phyloP scores from a whole-genome alignment of 148 eudicot genomes.

The Salicornia ramosissima region DNA sequence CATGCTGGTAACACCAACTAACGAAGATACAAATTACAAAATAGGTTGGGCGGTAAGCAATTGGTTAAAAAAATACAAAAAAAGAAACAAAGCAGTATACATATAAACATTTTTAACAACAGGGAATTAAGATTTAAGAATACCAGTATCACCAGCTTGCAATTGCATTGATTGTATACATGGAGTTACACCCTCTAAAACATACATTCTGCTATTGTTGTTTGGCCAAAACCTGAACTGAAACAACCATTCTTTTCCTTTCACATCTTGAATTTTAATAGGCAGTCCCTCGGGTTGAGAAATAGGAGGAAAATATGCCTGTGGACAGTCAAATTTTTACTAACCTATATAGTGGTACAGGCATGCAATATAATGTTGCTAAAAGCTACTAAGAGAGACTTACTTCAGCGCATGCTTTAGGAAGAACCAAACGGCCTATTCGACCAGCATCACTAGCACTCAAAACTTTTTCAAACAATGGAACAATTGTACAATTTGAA shows the following conservation, averaged over 20 bases:
- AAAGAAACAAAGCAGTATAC: not conserved
- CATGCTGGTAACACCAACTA: conserved; percentile 3
- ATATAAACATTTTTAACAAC: not conserved
- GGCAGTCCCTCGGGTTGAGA: conserved; percentile 98
- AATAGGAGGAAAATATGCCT: conserved; percentile 98
- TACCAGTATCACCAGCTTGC: conserved; percentile 99
- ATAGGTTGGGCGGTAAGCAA: conserved; percentile 2
- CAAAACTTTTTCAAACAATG: conserved; percentile 90
- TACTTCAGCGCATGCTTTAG: conserved; percentile 99
- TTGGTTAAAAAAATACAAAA: not conserved
- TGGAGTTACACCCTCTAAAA: conserved; percentile 97
- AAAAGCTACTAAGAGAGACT: conserved; percentile 25
- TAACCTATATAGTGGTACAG: not conserved
- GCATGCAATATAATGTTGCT: conserved; percentile 1
- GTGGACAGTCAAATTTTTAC: conserved; percentile 25
- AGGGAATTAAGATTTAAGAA: conserved; percentile 10
- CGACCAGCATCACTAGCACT: conserved; percentile 99
- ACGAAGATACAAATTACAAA: not conserved
- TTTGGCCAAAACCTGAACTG: conserved; percentile 99
- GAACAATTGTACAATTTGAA: conserved; percentile 83
- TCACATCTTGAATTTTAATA: conserved; percentile 84
- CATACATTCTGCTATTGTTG: conserved; percentile 98
- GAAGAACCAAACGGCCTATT: conserved; percentile 97
- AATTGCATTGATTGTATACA: conserved; percentile 98
- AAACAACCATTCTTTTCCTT: conserved; percentile 96